Evolutionary conservation across 2,329 filamentous ascomycete species (phyloP), one percentile per base, ranked within the genome.

Genomic region (Fusarium sp.): DNA sequence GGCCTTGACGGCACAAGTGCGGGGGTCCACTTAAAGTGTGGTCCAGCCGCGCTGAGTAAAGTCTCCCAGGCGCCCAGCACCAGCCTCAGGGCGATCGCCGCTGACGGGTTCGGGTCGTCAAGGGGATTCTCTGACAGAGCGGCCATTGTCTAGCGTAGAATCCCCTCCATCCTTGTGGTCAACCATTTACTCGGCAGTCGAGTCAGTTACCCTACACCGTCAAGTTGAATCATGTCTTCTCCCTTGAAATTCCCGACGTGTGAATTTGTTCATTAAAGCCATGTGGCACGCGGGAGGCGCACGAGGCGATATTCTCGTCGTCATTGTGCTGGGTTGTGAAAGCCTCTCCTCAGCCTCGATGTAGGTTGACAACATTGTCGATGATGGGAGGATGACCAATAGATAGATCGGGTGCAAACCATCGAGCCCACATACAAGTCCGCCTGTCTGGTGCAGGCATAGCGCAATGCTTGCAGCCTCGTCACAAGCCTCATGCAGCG

Each of bases 51-150:
- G 68, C 64, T 68, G 22, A 64, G 63, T 35, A 61, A 63, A 46
- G 44, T 22, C 44, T 44, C 49, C 40, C 38, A 63, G 42, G 29
- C 35, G 66, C 59, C 20, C 49, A 71, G n/a, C 62, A 70, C 73
- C 73, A 75, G 66, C 74, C 74, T 76, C 74, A 69, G 38, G 58
- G 61, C 64, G 75, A 75, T 71, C 67, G 67, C 66, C 61, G 60
- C 65, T 66, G n/a, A 33, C 57, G 31, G 57, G 35, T 22, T 33
- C 17, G 31, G 58, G 40, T 62, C 59, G 29, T 51, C 40, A 31
- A 49, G 27, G 58, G 40, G 42, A 61, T 35, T 46, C 58, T 58
- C 56, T 27, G 17, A 40, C 27, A 27, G 53, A 20, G 27, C 29
- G 36, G 57, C 12, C 57, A 20, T 14, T 33, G 38, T 46, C 38